Base-by-base conservation (phyloP, 1,284 basidiomycete species). In the Naganishia liquefaciens region DNA sequence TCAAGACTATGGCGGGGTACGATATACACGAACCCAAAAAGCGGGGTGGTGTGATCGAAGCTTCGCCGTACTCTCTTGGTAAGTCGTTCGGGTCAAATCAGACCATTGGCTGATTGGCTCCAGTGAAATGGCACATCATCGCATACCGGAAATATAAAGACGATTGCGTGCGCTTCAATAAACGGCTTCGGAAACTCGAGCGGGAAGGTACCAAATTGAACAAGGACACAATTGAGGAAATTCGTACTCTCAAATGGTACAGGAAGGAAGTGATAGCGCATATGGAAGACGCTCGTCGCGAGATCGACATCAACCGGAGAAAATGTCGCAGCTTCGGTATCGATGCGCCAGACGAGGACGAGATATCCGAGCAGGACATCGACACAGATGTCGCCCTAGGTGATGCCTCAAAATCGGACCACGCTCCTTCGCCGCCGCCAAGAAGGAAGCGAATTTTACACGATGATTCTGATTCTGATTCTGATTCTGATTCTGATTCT, bases 61-160 rank as follows among this genome's bases (percentile, higher is more conserved):
- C 57, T 15, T 60, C 57, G 13, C 46, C 57, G 19, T n/a, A 25
- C 5, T 37, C 57, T 47, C 21, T 60, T 25, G 57, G 57, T 60
- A 23, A 39, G 57, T 60, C 5, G 43, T 10, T 19, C 46, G 7
- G 27, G n/a, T 58, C 9, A 19, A 1, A 11, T 17, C 11, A 40
- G 23, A 9, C 9, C 42, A 5, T 27, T 19, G 3, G 51, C 33
- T 50, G 21, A 60, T 10, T 50, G 4, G 21, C 6, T 13, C 3
- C n/a, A 60, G 57, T 60, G 40, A 60, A 40, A 42, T 60, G 57
- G 57, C 57, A 60, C 17, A 60, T 60, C 6, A 39, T 46, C 2
- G 57, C 57, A 17, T 60, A 60, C 33, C 57, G 57, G 11, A 33
- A 39, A 25, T 60, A 60, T 33, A 60, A 60, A 37, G 46, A 60